Percentiles rank a stretch among this genome's conserved stretches.
These are phyloP conservation scores for Nidularia sp. DNA, from an alignment of 768 basidiomycete species.

Conservation along the genomic window DNA sequence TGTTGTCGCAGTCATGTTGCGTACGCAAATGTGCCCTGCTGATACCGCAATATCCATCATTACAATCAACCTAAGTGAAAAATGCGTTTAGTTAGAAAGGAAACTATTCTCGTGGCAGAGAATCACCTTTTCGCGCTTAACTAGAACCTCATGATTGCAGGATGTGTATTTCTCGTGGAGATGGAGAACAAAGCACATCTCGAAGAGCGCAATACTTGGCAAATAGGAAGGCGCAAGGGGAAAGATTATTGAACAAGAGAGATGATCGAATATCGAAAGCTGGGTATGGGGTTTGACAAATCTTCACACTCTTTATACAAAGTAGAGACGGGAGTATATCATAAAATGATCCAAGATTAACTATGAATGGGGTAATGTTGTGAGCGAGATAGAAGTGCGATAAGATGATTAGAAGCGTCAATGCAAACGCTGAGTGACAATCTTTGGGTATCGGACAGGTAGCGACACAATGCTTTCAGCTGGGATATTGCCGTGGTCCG, in stretches of 20 bases:
- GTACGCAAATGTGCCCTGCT: conserved; percentile 28
- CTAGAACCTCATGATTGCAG: conserved; percentile 15
- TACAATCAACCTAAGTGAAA: conserved; percentile 44
- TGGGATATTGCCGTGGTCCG: no score
- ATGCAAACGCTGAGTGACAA: no score
- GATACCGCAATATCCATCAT: conserved; percentile 27
- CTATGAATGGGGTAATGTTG: no score
- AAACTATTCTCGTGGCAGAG: neutral
- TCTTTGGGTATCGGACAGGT: no score
- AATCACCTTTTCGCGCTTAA: conserved; percentile 13
- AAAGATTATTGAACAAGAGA: neutral
- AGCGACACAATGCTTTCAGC: no score
- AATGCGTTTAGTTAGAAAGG: neutral
- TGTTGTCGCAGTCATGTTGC: conserved; percentile 29
- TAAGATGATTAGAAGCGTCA: no score
- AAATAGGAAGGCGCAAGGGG: neutral
- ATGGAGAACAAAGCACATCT: conserved; percentile 21
- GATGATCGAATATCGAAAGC: neutral
- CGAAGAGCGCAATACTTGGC: neutral
- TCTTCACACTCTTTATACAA: neutral
- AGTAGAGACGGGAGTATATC: no score
- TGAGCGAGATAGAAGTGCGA: no score
- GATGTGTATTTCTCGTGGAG: conserved; percentile 7
- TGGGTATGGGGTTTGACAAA: neutral
- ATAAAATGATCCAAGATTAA: no score